phyloP scores from a whole-genome alignment of 2,329 filamentous ascomycete genomes.

The Zarea fungicola region DNA sequence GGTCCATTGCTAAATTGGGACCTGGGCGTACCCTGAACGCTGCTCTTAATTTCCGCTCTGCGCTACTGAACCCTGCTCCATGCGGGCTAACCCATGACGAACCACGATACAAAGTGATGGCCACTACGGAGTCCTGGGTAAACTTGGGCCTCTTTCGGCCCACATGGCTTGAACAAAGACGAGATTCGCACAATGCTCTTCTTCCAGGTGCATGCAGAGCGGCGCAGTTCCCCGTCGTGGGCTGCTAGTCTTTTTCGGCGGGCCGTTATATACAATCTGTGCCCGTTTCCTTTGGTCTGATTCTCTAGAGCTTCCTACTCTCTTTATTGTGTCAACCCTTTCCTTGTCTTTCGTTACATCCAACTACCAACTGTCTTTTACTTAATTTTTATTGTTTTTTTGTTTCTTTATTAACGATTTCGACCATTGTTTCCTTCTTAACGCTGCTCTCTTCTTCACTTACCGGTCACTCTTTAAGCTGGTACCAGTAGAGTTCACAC shows the following conservation, averaged over 20 bases:
- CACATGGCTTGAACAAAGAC: conserved; percentile 5
- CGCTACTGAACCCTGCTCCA: conserved; percentile 10
- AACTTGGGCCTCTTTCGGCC: conserved; percentile 11
- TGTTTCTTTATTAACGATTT: conserved; percentile 2
- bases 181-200: neutral
- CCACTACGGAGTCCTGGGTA: too few species aligned
- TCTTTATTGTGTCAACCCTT: conserved; percentile 2
- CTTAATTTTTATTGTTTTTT: conserved; percentile 12
- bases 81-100: neutral
- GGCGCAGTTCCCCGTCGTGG: neutral
- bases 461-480: conserved; percentile 24
- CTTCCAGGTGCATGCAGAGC: too few species aligned
- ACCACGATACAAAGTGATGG: conserved; percentile 6
- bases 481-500: neutral
- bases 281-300: neutral
- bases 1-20: neutral
- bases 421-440: too few species aligned
- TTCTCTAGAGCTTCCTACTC: neutral
- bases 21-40: neutral
- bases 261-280: conserved; percentile 13
- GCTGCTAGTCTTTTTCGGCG: neutral
- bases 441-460: conserved; percentile 9
- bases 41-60: conserved; percentile 14
- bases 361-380: conserved; percentile 13
- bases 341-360: conserved; percentile 9